A percentile compares a stretch with the other conserved stretches of the same genome.
These are phyloP conservation scores for Skeletonema potamos DNA, from an alignment of 108 stramenopile species.

Conservation along the genomic window DNA sequence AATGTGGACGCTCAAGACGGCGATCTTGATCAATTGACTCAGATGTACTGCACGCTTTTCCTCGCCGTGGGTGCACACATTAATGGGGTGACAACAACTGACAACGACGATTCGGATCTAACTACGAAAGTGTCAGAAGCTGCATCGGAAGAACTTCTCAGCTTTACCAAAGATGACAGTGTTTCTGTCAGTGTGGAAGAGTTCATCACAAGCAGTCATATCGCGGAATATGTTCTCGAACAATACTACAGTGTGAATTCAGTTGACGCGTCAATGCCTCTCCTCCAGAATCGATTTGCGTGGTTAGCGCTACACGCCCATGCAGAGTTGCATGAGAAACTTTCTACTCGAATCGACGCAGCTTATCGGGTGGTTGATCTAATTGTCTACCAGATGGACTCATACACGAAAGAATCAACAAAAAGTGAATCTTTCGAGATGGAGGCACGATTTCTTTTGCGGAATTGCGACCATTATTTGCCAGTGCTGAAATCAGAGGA, in stretches of 20 bases:
- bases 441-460: slow-evolving; percentile 24
- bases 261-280: background rate
- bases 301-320: slow-evolving; percentile 37
- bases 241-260: background rate
- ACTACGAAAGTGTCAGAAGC: slow-evolving; percentile 20
- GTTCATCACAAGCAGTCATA: slow-evolving; percentile 17
- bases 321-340: slow-evolving; percentile 16
- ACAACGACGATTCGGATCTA: background rate
- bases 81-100: background rate
- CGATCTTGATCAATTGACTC: slow-evolving; percentile 1
- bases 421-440: slow-evolving; percentile 18
- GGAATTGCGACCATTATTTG: slow-evolving; percentile 13
- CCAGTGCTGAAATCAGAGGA: background rate
- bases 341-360: background rate
- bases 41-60: slow-evolving; percentile 20
- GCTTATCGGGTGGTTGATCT: slow-evolving; percentile 7
- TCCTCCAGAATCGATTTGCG: slow-evolving; percentile 27
- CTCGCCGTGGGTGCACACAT: slow-evolving; percentile 38
- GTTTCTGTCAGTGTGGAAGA: background rate
- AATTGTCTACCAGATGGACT: slow-evolving; percentile 29
- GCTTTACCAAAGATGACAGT: slow-evolving; percentile 1
- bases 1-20: slow-evolving; percentile 6
- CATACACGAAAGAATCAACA: slow-evolving; percentile 30
- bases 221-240: slow-evolving; percentile 11
- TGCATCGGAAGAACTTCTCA: slow-evolving; percentile 23